Percentiles rank a stretch among this genome's conserved stretches.
Evolutionary conservation across 1,139 yeast species (phyloP).

Genomic region (Zhuliangozyma parablackwelliae): DNA sequence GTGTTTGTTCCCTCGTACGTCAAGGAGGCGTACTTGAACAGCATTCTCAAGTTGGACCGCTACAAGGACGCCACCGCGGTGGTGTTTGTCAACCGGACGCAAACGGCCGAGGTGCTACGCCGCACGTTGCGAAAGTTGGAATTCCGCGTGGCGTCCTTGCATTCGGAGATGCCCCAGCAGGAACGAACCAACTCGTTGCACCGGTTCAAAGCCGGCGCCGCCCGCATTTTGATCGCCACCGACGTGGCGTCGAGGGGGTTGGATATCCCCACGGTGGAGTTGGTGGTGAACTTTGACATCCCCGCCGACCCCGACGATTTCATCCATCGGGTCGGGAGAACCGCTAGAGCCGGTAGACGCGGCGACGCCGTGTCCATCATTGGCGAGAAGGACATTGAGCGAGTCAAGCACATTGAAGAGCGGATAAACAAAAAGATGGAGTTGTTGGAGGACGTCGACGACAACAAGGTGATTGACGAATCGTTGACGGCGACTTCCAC

Average conservation of each 20-base stretch:
- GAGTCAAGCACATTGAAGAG: constrained; percentile 82
- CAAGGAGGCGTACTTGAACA: constrained; percentile 81
- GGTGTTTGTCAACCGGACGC: constrained; percentile 86
- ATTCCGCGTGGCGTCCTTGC: constrained; percentile 80
- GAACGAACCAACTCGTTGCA: constrained; percentile 90
- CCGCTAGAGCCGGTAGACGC: constrained; percentile 95
- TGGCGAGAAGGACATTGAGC: constrained; percentile 76
- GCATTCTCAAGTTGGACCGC: constrained; percentile 57
- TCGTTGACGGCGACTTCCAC: constrained; percentile 65
- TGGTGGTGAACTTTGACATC: constrained; percentile 86
- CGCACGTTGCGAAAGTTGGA: constrained; percentile 71
- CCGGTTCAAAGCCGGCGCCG: constrained; percentile 91
- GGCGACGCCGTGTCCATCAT: constrained; percentile 60
- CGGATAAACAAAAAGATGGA: constrained; percentile 77
- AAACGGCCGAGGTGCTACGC: constrained; percentile 81
- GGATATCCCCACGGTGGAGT: constrained; percentile 87
- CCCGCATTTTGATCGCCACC: constrained; percentile 86
- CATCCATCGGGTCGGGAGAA: constrained; percentile 98
- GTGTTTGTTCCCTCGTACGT: constrained; percentile 75
- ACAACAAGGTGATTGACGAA: constrained; percentile 68
- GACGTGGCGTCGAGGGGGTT: constrained; percentile 97
- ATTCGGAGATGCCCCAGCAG: constrained; percentile 90
- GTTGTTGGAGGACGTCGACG: constrained; percentile 64
- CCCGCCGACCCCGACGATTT: constrained; percentile 97
- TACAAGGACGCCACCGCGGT: constrained; percentile 68